Conservation (phyloP, 2,329 filamentous ascomycete genomes). For the Grosmannia penicillata region DNA sequence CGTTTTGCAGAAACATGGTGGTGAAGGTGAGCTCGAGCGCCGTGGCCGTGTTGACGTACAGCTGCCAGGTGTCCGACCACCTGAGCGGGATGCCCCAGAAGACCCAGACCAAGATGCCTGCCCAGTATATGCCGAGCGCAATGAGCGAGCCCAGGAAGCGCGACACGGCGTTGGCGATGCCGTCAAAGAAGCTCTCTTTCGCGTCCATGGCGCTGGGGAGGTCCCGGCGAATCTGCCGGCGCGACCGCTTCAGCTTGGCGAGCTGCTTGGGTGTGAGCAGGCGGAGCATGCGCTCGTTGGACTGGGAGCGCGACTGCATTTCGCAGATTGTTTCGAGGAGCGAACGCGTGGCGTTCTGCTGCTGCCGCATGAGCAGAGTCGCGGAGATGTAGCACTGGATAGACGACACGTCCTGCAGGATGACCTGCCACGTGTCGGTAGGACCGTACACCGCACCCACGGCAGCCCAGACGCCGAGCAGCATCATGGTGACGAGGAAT, state of each 20-base stretch:
- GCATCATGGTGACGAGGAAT: conserved; percentile 17
- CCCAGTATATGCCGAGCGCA: conserved; percentile 19
- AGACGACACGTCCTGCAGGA: conserved; percentile 20
- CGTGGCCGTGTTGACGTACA: conserved; percentile 28
- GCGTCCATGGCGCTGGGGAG: conserved; percentile 12
- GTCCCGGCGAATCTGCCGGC: conserved; percentile 12
- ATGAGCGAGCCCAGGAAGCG: conserved; percentile 16
- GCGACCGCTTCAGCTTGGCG: conserved; percentile 7
- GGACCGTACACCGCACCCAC: conserved; percentile 17
- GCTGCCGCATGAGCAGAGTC: conserved; percentile 23
- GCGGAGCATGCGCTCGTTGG: conserved; percentile 17
- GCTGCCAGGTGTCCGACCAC: conserved; percentile 22
- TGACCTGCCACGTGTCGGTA: conserved; percentile 20
- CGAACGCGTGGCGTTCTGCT: conserved; percentile 17
- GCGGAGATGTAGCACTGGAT: conserved; percentile 23
- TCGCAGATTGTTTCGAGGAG: conserved; percentile 16
- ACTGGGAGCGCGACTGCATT: conserved; percentile 18
- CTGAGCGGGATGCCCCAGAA: conserved; percentile 15
- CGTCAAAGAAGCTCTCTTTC: conserved; percentile 18
- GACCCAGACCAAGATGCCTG: conserved; percentile 20
- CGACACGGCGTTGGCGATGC: conserved; percentile 13
- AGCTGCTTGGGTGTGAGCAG: conserved; percentile 10
- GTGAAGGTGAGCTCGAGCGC: conserved; percentile 26
- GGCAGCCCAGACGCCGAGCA: conserved; percentile 17
- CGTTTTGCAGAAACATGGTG: conserved; percentile 22